Conservation (phyloP, 2,329 filamentous ascomycete genomes). For the Phialophora chinensis region DNA sequence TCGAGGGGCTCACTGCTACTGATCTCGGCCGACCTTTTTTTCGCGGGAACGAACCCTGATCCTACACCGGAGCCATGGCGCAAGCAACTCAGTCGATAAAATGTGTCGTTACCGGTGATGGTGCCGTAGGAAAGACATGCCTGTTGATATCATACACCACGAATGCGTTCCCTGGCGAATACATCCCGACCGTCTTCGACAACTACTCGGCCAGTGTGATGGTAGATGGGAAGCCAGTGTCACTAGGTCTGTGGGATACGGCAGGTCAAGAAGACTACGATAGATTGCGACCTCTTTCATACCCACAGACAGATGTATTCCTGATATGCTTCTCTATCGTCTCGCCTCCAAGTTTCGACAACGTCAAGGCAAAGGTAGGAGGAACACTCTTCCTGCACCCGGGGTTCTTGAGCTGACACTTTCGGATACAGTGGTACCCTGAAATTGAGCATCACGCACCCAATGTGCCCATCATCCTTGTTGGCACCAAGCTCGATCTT, state of each 20-base stretch:
- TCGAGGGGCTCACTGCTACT: not conserved
- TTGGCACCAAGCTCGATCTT: conserved; percentile 95
- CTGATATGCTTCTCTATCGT: conserved; percentile 98
- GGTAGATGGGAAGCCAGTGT: conserved; percentile 98
- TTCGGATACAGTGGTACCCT: conserved; percentile 79
- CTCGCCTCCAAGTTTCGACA: conserved; percentile 96
- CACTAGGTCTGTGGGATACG: conserved; percentile 96
- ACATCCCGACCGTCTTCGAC: conserved; percentile 98
- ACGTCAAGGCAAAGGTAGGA: conserved; percentile 94
- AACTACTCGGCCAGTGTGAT: conserved; percentile 99
- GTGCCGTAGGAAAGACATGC: conserved; percentile 99
- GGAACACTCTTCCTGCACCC: not conserved
- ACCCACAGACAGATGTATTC: conserved; percentile 98
- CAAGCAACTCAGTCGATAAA: conserved; percentile 50
- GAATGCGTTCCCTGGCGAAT: conserved; percentile 99
- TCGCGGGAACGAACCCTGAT: not conserved
- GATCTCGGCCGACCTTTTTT: not conserved
- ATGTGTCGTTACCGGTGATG: conserved; percentile 99
- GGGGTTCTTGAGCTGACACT: conserved; percentile 16
- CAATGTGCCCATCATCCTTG: conserved; percentile 92
- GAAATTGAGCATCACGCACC: conserved; percentile 98
- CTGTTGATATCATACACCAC: conserved; percentile 99
- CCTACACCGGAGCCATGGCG: conserved; percentile 23
- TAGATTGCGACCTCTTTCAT: conserved; percentile 89
- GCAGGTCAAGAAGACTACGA: conserved; percentile 99